Base-by-base conservation (phyloP, 2,329 filamentous ascomycete genomes). In the Pseudodiploospora longispora region DNA sequence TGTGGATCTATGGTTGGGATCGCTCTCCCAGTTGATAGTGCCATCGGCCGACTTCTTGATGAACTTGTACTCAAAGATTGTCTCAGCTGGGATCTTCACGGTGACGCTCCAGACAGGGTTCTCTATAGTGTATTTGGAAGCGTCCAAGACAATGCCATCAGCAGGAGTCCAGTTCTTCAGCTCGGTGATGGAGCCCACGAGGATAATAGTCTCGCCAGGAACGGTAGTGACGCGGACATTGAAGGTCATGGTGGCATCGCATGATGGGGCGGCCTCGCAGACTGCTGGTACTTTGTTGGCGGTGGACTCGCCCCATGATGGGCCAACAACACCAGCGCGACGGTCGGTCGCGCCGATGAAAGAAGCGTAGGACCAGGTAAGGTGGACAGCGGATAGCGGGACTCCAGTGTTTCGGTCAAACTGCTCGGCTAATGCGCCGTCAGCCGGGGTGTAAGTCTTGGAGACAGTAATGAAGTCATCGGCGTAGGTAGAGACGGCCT, bases 351-450 rank as follows among this genome's bases (percentile, higher is more conserved):
- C 74, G 1, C 80, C 80, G 30, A 86, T 61, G 57, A 86, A 81
- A 0, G 82, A 71, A 2, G 81, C 80, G 51, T 85, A 85, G 0
- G 80, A 84, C 82, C 82, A 86, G 3, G 82, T 85, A n/a, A 86
- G 66, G 48, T 87, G 78, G 10, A 68, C 64, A 3, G 83, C 83
- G 1, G 80, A 83, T 3, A 80, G 62, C 2, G 77, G 78, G 0
- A 54, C 41, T 30, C 74, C 79, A 31, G 55, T 66, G 43, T 61
- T 58, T 47, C 71, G 71, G 50, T 75, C 70, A 50, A 75, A 87
- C 57, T 87, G 82, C 63, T 87, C 83, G 1, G 78, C 67, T 6
- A 87, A 57, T 0, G 74, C 73, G n/a, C 84, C 84, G 48, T 78
- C 76, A 0, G 69, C 51, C 3, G 72, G 70, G 0, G 78, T 76